A percentile compares a stretch with the other conserved stretches of the same genome.
phyloP scores from a whole-genome alignment of 2,329 filamentous ascomycete species.

The Waltergamsia citrina region DNA sequence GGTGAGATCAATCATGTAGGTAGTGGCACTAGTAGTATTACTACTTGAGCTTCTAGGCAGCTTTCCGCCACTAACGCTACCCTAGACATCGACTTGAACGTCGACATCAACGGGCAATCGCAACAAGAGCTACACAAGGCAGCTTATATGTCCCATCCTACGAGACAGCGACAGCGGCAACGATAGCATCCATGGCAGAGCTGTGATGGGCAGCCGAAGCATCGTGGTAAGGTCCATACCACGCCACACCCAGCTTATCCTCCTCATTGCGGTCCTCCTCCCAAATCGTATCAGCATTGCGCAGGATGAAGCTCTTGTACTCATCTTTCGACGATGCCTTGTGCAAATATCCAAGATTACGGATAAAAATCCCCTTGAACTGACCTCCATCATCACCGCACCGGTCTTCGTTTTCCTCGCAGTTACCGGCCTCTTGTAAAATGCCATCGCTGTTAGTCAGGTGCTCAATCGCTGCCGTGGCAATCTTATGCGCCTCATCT shows the following conservation, averaged over 20 bases:
- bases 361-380: conserved; percentile 50
- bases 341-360: conserved; percentile 30
- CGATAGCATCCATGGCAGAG: conserved; percentile 56
- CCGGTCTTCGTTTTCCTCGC: conserved; percentile 16
- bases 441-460: conserved; percentile 34
- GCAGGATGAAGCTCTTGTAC: conserved; percentile 6
- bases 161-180: conserved; percentile 43
- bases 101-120: no score
- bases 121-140: no score
- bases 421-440: conserved; percentile 32
- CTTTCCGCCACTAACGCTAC: no score
- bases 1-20: no score
- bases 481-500: conserved; percentile 31
- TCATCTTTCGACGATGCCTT: conserved; percentile 2
- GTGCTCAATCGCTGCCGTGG: conserved; percentile 35
- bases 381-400: conserved; percentile 44
- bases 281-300: conserved; percentile 8
- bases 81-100: no score
- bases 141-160: no score
- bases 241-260: conserved; percentile 50
- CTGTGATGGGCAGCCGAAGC: conserved; percentile 51
- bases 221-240: conserved; percentile 48
- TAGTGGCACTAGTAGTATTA: no score
- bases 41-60: neutral
- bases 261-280: conserved; percentile 24